Percentiles rank a stretch among this genome's conserved stretches.
These are phyloP conservation scores for Cylindrotheca fusiformis DNA, from an alignment of 108 stramenopile genomes.

Conservation along the genomic window DNA sequence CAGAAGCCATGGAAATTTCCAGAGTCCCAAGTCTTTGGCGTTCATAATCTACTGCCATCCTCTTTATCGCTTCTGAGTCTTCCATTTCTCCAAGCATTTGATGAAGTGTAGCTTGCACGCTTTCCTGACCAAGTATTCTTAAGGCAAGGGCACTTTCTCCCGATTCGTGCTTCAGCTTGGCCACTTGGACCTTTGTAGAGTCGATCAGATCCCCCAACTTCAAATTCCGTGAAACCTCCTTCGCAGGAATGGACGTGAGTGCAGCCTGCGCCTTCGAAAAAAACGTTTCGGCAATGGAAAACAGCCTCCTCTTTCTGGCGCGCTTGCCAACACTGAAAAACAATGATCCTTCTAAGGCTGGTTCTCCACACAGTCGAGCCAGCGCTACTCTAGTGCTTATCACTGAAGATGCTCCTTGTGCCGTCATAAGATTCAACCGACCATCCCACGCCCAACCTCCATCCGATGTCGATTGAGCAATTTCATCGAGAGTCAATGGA, in stretches of 20 bases:
- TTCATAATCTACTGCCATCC: slow-evolving; percentile 21
- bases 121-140: slow-evolving; percentile 58
- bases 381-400: slow-evolving; percentile 68
- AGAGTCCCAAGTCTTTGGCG: not conserved
- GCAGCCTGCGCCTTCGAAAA: slow-evolving; percentile 65
- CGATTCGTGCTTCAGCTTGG: slow-evolving; percentile 70
- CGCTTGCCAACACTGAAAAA: slow-evolving; percentile 67
- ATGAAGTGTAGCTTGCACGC: slow-evolving; percentile 17
- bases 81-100: slow-evolving; percentile 23
- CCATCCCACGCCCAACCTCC: slow-evolving; percentile 52
- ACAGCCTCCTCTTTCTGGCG: slow-evolving; percentile 61
- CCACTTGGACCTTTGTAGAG: slow-evolving; percentile 62
- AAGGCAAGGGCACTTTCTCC: slow-evolving; percentile 65
- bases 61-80: slow-evolving; percentile 1
- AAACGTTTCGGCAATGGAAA: slow-evolving; percentile 59
- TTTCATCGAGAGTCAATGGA: slow-evolving; percentile 23
- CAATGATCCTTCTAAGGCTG: slow-evolving; percentile 59
- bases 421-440: slow-evolving; percentile 33
- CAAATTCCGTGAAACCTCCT: slow-evolving; percentile 12
- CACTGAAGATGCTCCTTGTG: slow-evolving; percentile 33
- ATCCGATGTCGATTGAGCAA: slow-evolving; percentile 36
- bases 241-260: slow-evolving; percentile 12
- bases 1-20: slow-evolving; percentile 3
- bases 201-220: slow-evolving; percentile 28
- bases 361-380: slow-evolving; percentile 54